These are phyloP conservation scores for Podaxis sp. DNA, from an alignment of 768 basidiomycete species.

Conservation along the genomic window DNA sequence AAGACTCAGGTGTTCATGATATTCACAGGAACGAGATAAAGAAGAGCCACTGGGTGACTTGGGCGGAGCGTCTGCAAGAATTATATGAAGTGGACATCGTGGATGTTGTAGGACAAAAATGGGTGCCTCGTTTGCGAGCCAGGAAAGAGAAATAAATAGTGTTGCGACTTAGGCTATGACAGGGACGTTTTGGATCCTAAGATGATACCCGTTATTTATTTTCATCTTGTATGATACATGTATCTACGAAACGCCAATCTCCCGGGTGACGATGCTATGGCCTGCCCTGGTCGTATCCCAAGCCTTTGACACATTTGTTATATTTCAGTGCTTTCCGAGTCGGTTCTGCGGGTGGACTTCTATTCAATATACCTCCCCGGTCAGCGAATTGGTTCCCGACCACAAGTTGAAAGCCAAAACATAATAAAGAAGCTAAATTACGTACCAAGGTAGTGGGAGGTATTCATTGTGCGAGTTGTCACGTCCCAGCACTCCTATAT, in stretches of 20 bases:
- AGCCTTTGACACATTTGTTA: background rate
- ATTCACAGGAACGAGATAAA: slow-evolving; percentile 1
- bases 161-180: background rate
- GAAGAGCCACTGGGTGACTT: slow-evolving; percentile 6
- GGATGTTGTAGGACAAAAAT: background rate
- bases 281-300: too few species aligned
- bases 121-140: slow-evolving; percentile 1
- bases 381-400: too few species aligned
- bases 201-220: background rate
- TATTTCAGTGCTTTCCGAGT: too few species aligned
- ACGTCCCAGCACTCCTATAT: background rate
- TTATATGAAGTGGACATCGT: slow-evolving; percentile 3
- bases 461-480: background rate
- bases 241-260: too few species aligned
- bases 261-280: too few species aligned
- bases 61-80: slow-evolving; percentile 7
- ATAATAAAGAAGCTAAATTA: too few species aligned
- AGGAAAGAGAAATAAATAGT: background rate
- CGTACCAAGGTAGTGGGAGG: too few species aligned
- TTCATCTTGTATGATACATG: background rate
- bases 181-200: background rate
- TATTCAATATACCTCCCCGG: too few species aligned
- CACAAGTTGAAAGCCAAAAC: too few species aligned
- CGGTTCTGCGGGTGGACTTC: too few species aligned
- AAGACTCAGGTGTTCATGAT: background rate